Percentiles rank a stretch among this genome's conserved stretches.
These are phyloP conservation scores for Lentinula aciculospora DNA, from an alignment of 768 basidiomycete genomes.

Conservation along the genomic window DNA sequence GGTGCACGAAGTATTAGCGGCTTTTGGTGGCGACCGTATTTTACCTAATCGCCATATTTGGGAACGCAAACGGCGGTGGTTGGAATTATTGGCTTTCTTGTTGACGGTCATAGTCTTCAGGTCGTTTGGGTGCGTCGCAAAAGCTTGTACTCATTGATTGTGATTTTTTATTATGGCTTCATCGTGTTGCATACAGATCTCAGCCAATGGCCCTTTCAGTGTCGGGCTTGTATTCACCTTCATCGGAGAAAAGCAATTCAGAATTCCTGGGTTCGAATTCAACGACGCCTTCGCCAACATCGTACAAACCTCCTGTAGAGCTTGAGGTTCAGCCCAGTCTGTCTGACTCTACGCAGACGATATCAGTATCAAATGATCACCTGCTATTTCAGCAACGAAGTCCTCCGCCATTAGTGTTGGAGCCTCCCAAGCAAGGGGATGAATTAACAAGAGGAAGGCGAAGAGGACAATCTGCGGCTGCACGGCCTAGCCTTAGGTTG, in stretches of 20 bases:
- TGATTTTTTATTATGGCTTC: background rate
- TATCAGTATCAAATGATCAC: background rate
- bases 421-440: background rate
- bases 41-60: slow-evolving; percentile 2
- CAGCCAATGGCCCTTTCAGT: slow-evolving; percentile 7
- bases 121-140: background rate
- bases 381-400: background rate
- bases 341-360: background rate
- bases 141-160: background rate
- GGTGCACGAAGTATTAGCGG: too few relatives aligned
- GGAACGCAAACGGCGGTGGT: background rate
- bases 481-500: slow-evolving; percentile 2
- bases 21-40: too few relatives aligned
- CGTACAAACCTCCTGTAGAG: background rate
- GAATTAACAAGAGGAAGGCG: background rate
- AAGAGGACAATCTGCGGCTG: slow-evolving; percentile 2
- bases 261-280: background rate
- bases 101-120: background rate
- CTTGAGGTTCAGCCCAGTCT: background rate
- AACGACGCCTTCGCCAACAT: background rate
- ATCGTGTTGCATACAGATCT: background rate
- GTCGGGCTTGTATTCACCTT: slow-evolving; percentile 5
- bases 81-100: background rate
- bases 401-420: background rate
- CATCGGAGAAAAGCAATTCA: slow-evolving; percentile 2